Evolutionary conservation across 2,329 filamentous ascomycete genomes (phyloP), one percentile per base, ranked within the genome.

Genomic region (Stylonectria norvegica): DNA sequence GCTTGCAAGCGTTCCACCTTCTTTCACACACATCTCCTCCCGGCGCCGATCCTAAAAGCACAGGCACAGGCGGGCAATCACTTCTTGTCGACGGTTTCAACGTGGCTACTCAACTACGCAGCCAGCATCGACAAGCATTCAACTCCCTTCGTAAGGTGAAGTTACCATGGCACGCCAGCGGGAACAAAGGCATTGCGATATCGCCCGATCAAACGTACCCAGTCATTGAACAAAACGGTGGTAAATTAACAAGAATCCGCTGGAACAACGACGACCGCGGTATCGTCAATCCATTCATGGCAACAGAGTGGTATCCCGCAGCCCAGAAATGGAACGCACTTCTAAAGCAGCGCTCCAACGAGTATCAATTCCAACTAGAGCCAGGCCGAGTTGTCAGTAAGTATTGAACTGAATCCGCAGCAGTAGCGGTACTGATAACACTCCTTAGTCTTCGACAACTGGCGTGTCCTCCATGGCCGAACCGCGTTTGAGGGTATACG

Each of bases 251-350:
- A 15, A 83, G 89, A 40, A 73, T 97, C 5, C 77, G 91, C 38
- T 98, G 93, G 93, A 98, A 98, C 63, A 91, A 90, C 49, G 85
- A 89, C 48, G 93, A 97, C 62, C 75, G 93, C 28, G 87, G 86
- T 2, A 75, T 83, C 3, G 73, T 88, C 44, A 32, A 45, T 25
- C 20, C 46, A 8, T 35, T 34, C 8, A 34, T 45, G 15, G 42
- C 81, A 3, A 62, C 66, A 6, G 59, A 65, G 25, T 97, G 91
- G 89, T 97, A 96, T 60, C 64, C 70, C 15, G 90, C 91, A 1
- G 90, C 89, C 11, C 72, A 78, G 36, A 81, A 80, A 54, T 97
- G 84, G 73, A 73, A 87, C 48, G 66, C 72, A 17, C 78, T 95
- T 19, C 58, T 97, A 39, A 81, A 72, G 54, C 74, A 80, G 36